These are phyloP conservation scores for Malus hybrid DNA, from an alignment of 331 rosid genomes.

Conservation along the genomic window DNA sequence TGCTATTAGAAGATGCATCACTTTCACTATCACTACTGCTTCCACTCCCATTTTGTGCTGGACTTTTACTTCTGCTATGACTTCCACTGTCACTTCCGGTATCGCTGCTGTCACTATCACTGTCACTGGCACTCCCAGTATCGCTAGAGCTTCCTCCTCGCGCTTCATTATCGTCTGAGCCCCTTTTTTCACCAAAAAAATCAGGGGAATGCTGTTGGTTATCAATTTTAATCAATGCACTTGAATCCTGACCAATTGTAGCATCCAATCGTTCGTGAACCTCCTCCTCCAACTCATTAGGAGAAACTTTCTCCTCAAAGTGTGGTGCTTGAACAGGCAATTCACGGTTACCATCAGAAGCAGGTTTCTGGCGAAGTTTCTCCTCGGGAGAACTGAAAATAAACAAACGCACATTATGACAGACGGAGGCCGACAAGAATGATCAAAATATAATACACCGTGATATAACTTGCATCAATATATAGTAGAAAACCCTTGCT, in stretches of 20 bases:
- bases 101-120: constrained; percentile 87
- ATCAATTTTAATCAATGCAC: constrained; percentile 37
- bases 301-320: constrained; percentile 41
- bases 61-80: constrained; percentile 72
- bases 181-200: constrained; percentile 47
- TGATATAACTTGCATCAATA: not conserved
- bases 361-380: constrained; percentile 41
- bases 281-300: constrained; percentile 41
- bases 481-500: not conserved
- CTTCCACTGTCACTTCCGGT: constrained; percentile 88
- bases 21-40: constrained; percentile 95
- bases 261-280: constrained; percentile 25
- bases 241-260: constrained; percentile 44
- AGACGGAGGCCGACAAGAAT: not conserved
- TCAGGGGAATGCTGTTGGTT: constrained; percentile 53
- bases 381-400: constrained; percentile 74
- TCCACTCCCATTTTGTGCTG: constrained; percentile 63
- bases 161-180: constrained; percentile 62
- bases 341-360: constrained; percentile 45
- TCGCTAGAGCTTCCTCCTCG: constrained; percentile 71
- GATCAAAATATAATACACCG: not conserved
- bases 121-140: constrained; percentile 82
- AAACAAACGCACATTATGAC: not conserved
- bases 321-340: constrained; percentile 39
- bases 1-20: constrained; percentile 81